Conservation (phyloP, 1,284 basidiomycete species). For the Fomitopsis schrenkii region DNA sequence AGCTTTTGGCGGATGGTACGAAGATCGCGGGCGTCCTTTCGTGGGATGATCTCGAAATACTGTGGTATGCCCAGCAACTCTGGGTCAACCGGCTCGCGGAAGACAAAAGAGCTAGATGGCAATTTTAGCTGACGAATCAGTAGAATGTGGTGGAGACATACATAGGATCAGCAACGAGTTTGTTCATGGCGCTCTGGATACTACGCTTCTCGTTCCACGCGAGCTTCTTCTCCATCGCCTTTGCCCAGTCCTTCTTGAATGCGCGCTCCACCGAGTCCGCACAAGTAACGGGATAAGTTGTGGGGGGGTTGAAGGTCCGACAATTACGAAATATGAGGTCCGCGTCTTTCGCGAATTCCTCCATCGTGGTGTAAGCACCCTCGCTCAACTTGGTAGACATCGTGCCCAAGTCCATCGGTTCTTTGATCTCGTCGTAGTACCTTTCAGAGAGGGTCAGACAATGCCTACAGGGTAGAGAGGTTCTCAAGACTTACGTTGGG, state of each 20-base stretch:
- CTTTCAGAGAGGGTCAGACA: conserved; percentile 35
- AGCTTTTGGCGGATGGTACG: conserved; percentile 80
- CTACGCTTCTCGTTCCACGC: conserved; percentile 80
- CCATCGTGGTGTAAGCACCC: conserved; percentile 74
- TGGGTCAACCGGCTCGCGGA: conserved; percentile 85
- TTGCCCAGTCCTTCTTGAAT: conserved; percentile 88
- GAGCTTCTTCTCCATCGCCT: conserved; percentile 71
- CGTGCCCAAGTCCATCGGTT: conserved; percentile 95
- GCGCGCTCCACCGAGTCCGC: conserved; percentile 72
- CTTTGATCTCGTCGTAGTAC: conserved; percentile 89
- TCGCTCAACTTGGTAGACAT: conserved; percentile 70
- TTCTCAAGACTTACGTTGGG: conserved; percentile 74
- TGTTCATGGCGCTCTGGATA: conserved; percentile 69
- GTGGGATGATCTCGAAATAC: conserved; percentile 79
- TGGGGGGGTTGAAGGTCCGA: conserved; percentile 83
- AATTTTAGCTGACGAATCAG: neutral
- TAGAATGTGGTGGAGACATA: conserved; percentile 34
- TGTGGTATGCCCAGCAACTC: conserved; percentile 74
- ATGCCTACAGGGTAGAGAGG: conserved; percentile 80
- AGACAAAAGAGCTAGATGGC: conserved; percentile 60
- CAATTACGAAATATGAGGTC: conserved; percentile 89
- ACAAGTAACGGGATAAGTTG: conserved; percentile 70
- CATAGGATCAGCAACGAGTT: conserved; percentile 69
- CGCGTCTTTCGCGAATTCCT: conserved; percentile 78
- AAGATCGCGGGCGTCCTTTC: conserved; percentile 86